Conservation (phyloP, 176 grass and related monocot genomes). For the bread wheat (Triticum aestivum) region IWGSC_CS_RefSeq_v2.1 NC_057805.1:369234977-369235476, state of each 20-base stretch:
- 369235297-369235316: slow-evolving; percentile 1
- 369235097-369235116: neutral
- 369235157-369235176: neutral
- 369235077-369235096: neutral
- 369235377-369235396: neutral
- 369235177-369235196: neutral
- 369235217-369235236: neutral
- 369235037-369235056: neutral
- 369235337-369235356: neutral
- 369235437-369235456: neutral
- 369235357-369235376: neutral
- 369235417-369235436: neutral
- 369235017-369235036: neutral
- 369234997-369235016: neutral
- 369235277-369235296: neutral
- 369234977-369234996: neutral
- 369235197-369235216: neutral
- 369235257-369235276: neutral
- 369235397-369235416: neutral
- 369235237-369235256: neutral
- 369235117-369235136: neutral
- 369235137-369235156: neutral
- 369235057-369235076: neutral
- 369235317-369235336: neutral
- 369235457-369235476: neutral